phyloP scores from a whole-genome alignment of 179 eudicot species.

The Carnegiea gigantea region DNA sequence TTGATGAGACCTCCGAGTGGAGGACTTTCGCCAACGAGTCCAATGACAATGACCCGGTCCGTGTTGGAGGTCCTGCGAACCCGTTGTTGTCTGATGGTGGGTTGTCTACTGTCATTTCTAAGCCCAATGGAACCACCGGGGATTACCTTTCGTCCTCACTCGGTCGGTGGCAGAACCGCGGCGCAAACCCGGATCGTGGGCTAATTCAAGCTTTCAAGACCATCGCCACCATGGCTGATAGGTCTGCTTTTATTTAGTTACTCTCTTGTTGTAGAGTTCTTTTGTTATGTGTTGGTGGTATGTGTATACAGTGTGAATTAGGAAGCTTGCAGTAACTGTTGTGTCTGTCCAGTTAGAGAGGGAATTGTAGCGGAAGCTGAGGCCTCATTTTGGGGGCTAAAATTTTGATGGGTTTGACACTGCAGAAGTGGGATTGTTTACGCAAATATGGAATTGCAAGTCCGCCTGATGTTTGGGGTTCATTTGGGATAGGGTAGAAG shows the following conservation, averaged over 20 bases:
- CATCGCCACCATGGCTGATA: slow-evolving; percentile 63
- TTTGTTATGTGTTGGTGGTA: not conserved
- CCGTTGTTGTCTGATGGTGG: slow-evolving; percentile 13
- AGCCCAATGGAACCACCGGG: slow-evolving; percentile 19
- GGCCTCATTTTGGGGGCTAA: no score
- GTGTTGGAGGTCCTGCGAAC: slow-evolving; percentile 14
- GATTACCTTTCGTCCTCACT: slow-evolving; percentile 54
- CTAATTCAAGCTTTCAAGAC: slow-evolving; percentile 57
- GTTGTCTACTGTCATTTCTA: slow-evolving; percentile 12
- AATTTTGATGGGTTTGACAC: not conserved
- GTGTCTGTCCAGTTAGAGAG: not conserved
- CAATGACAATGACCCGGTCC: slow-evolving; percentile 17
- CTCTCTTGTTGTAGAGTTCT: not conserved
- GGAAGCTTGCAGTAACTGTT: not conserved
- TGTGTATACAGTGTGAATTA: not conserved
- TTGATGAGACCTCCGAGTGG: slow-evolving; percentile 23
- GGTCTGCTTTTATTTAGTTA: slow-evolving; percentile 27
- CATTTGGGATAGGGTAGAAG: not conserved
- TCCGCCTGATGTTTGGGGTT: not conserved
- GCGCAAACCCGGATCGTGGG: slow-evolving; percentile 51
- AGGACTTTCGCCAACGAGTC: slow-evolving; percentile 19
- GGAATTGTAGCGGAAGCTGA: not conserved
- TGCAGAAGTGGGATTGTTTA: not conserved
- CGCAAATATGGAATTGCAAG: not conserved
- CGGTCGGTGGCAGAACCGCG: slow-evolving; percentile 64